Percentiles rank a stretch among this genome's conserved stretches.
These are phyloP conservation scores for Chlorella ohadii DNA, from an alignment of 139 green algal genomes.

Conservation along the genomic window DNA sequence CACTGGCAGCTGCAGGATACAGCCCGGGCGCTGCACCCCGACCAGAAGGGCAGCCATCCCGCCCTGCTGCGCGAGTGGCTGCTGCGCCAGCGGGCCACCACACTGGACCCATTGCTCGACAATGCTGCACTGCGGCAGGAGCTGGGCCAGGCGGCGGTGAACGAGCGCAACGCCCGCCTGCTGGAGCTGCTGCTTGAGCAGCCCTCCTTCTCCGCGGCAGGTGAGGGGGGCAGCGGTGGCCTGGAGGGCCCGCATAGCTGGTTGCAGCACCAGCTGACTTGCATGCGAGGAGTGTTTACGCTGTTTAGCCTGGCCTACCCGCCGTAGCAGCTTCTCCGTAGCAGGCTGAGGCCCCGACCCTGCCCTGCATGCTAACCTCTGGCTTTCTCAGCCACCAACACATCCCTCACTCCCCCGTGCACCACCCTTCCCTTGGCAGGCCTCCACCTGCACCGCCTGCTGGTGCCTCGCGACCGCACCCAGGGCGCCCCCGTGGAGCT, in stretches of 20 bases:
- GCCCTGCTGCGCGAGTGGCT: neutral
- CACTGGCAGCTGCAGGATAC: slow-evolving; percentile 22
- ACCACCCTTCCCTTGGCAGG: neutral
- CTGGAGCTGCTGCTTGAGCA: slow-evolving; percentile 32
- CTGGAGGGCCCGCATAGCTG: neutral
- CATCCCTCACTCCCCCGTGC: no score
- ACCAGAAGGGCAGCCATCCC: neutral
- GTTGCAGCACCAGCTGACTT: no score
- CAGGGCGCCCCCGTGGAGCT: neutral
- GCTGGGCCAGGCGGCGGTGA: slow-evolving; percentile 28
- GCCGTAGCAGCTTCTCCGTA: no score
- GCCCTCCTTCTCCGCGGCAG: slow-evolving; percentile 9
- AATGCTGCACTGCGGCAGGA: neutral
- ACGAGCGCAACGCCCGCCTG: slow-evolving; percentile 8
- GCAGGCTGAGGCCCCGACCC: no score
- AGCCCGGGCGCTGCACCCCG: neutral
- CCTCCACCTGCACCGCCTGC: slow-evolving; percentile 18
- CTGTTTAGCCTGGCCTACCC: no score
- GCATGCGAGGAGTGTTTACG: no score
- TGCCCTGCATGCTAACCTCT: no score
- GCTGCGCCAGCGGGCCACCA: neutral
- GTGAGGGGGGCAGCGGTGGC: neutral
- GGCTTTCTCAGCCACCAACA: no score
- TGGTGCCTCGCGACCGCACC: neutral
- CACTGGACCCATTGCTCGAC: slow-evolving; percentile 10